These are phyloP conservation scores for Dothiorella sarmentorum DNA, from an alignment of 2,329 filamentous ascomycete species.

Conservation along the genomic window DNA sequence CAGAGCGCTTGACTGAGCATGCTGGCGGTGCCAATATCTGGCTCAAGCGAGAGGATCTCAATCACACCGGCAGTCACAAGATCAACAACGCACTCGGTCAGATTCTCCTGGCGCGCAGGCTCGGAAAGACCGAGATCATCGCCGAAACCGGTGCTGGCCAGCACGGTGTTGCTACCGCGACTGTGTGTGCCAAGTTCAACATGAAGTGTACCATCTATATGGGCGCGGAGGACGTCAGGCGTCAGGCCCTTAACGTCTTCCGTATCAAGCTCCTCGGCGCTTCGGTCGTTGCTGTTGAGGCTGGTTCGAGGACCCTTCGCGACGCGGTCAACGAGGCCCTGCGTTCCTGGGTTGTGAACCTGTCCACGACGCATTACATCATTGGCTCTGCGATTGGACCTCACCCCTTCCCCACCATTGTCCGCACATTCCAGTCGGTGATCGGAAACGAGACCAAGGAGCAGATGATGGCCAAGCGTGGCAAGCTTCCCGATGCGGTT, in stretches of 20 bases:
- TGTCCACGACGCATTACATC: conserved; percentile 95
- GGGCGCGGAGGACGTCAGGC: conserved; percentile 94
- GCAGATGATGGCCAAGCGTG: conserved; percentile 80
- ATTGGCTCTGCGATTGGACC: conserved; percentile 97
- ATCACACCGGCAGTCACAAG: conserved; percentile 98
- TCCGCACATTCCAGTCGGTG: conserved; percentile 94
- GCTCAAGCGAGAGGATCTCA: conserved; percentile 95
- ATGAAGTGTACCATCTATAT: conserved; percentile 99
- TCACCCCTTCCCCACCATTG: conserved; percentile 96
- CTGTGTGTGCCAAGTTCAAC: conserved; percentile 95
- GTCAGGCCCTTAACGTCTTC: conserved; percentile 97
- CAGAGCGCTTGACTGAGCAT: conserved; percentile 80
- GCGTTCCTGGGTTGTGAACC: conserved; percentile 87
- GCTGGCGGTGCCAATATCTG: conserved; percentile 94
- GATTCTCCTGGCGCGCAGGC: conserved; percentile 74
- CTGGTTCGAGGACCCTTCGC: conserved; percentile 66
- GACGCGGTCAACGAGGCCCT: conserved; percentile 89
- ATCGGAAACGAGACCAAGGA: conserved; percentile 93
- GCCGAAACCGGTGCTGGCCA: conserved; percentile 97
- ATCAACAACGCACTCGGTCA: conserved; percentile 98
- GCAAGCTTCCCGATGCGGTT: conserved; percentile 90
- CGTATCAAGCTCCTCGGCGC: conserved; percentile 95
- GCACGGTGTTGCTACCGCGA: conserved; percentile 96
- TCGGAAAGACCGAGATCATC: conserved; percentile 96
- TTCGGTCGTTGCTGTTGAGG: conserved; percentile 87